Conservation (phyloP, 2,329 filamentous ascomycete genomes). For the Talaromyces sp. region DNA sequence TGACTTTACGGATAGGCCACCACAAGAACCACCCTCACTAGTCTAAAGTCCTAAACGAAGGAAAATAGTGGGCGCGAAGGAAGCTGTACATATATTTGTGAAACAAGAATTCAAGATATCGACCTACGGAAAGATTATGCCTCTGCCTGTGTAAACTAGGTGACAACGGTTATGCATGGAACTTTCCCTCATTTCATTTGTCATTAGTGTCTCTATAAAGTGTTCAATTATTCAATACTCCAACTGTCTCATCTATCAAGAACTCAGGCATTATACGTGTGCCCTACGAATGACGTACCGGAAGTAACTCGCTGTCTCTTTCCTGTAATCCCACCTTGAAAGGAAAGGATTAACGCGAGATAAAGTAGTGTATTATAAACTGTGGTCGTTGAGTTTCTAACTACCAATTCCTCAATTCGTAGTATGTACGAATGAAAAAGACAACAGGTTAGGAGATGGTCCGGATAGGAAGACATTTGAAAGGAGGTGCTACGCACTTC, state of each 20-base stretch:
- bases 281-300: background rate
- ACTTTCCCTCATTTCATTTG: constrained; percentile 14
- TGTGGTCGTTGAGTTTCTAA: too few relatives aligned
- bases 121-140: constrained; percentile 23
- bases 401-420: too few relatives aligned
- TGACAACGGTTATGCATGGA: background rate
- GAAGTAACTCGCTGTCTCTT: background rate
- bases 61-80: constrained; percentile 22
- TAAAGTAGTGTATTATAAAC: background rate
- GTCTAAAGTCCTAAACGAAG: constrained; percentile 23
- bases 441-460: too few relatives aligned
- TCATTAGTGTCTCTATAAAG: constrained; percentile 6
- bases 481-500: too few relatives aligned
- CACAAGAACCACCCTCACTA: constrained; percentile 99
- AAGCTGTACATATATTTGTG: constrained; percentile 39
- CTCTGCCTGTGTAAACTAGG: constrained; percentile 10
- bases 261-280: background rate
- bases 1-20: constrained; percentile 61
- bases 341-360: background rate
- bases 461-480: too few relatives aligned
- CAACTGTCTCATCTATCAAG: background rate
- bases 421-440: too few relatives aligned
- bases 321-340: too few relatives aligned
- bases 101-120: constrained; percentile 28
- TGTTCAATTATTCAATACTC: background rate